Conservation (phyloP, 371 early-diverging fungal genomes). For the Sporodiniella umbellata region DNA sequence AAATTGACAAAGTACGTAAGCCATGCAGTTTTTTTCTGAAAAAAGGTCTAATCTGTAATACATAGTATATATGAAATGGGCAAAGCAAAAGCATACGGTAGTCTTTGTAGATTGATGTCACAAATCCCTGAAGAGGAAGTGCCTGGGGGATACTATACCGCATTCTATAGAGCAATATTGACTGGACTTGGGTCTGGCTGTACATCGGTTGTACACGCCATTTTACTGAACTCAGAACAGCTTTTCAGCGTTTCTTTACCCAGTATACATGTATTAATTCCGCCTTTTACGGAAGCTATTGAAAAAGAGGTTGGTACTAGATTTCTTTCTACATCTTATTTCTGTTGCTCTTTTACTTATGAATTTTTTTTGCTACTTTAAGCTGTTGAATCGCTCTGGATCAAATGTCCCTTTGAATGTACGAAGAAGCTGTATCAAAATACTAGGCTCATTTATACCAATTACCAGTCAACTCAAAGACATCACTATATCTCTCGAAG, state of each 20-base stretch:
- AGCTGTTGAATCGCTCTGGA: neutral
- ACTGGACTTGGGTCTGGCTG: slow-evolving; percentile 62
- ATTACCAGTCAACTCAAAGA: slow-evolving; percentile 35
- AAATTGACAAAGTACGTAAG: slow-evolving; percentile 51
- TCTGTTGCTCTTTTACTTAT: neutral
- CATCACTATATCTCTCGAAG: slow-evolving; percentile 23
- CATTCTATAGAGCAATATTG: slow-evolving; percentile 66
- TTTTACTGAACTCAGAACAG: slow-evolving; percentile 61
- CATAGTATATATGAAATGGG: slow-evolving; percentile 54
- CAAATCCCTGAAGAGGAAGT: slow-evolving; percentile 63
- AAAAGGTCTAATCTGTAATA: neutral
- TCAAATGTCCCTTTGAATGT: slow-evolving; percentile 17
- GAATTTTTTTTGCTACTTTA: neutral
- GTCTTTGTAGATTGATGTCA: slow-evolving; percentile 74
- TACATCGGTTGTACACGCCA: slow-evolving; percentile 52
- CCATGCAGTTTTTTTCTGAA: neutral
- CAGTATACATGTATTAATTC: slow-evolving; percentile 64
- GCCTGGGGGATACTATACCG: slow-evolving; percentile 51
- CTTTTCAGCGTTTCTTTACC: slow-evolving; percentile 66
- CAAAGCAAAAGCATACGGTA: slow-evolving; percentile 59
- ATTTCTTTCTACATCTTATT: too few species aligned
- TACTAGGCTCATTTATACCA: slow-evolving; percentile 39
- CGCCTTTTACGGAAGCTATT: slow-evolving; percentile 59
- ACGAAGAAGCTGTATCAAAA: slow-evolving; percentile 39
- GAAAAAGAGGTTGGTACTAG: slow-evolving; percentile 57